Conservation (phyloP, 2,329 filamentous ascomycete species). For the Fusarium sp. region DNA sequence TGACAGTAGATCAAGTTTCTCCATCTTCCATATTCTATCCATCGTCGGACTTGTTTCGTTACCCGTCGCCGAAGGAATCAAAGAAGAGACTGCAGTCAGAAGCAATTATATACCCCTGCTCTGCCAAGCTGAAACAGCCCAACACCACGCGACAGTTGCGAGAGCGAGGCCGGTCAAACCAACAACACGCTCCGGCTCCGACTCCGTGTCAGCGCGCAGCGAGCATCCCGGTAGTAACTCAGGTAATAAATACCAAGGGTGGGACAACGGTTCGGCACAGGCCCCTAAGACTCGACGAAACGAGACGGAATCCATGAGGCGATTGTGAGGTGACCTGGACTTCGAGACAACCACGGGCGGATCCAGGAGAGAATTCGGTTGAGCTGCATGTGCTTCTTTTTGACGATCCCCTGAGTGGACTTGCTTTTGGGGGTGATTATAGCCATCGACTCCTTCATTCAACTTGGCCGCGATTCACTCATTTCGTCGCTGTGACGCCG, state of each 20-base stretch:
- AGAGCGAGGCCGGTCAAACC: background rate
- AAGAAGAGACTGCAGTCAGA: background rate
- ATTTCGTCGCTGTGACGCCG: background rate
- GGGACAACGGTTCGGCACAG: slow-evolving; percentile 12
- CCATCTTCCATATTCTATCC: background rate
- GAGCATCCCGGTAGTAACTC: slow-evolving; percentile 20
- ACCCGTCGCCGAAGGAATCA: background rate
- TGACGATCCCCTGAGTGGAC: background rate
- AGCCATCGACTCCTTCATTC: background rate
- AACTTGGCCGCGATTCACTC: background rate
- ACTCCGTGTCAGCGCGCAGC: background rate
- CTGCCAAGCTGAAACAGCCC: slow-evolving; percentile 32
- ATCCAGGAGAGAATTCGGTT: slow-evolving; percentile 5
- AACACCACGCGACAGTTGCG: slow-evolving; percentile 11
- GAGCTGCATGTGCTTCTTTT: background rate
- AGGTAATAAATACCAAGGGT: slow-evolving; percentile 21
- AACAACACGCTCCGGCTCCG: background rate
- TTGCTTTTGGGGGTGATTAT: background rate
- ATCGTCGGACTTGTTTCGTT: background rate
- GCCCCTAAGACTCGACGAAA: background rate
- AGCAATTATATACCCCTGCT: slow-evolving; percentile 6
- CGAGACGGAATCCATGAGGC: slow-evolving; percentile 25
- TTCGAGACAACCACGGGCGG: background rate
- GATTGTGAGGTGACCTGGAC: slow-evolving; percentile 23
- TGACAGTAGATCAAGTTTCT: background rate